Evolutionary conservation across 441 rosid species (phyloP).

Genomic region (Gossypium davidsonii): DNA sequence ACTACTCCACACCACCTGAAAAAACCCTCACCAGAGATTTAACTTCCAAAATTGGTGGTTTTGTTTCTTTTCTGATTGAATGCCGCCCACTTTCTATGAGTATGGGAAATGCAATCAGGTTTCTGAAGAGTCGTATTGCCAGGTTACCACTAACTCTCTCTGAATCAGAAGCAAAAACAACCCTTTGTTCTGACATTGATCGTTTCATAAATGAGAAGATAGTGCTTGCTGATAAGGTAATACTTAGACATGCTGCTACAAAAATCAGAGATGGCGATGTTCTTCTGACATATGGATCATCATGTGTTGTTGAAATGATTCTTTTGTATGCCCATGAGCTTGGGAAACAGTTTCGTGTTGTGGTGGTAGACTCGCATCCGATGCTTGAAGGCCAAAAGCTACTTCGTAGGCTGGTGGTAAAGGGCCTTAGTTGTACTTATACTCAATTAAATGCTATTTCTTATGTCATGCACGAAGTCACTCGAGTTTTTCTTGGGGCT

Average conservation of each 20-base stretch:
- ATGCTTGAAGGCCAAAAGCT: constrained; percentile 56
- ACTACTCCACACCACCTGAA: constrained; percentile 44
- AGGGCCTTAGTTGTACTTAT: constrained; percentile 55
- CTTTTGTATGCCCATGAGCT: constrained; percentile 49
- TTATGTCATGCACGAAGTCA: constrained; percentile 54
- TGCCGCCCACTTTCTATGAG: constrained; percentile 68
- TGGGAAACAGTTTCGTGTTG: constrained; percentile 50
- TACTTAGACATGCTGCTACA: constrained; percentile 47
- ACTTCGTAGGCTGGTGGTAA: constrained; percentile 43
- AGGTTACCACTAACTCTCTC: constrained; percentile 39
- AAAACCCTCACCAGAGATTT: constrained; percentile 51
- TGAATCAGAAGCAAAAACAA: constrained; percentile 54
- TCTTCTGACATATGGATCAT: constrained; percentile 55
- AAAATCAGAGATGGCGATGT: constrained; percentile 72
- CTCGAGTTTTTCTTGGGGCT: constrained; percentile 55
- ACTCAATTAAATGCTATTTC: constrained; percentile 61
- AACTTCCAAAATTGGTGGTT: constrained; percentile 47
- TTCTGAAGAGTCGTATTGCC: constrained; percentile 51
- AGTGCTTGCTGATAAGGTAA: constrained; percentile 58
- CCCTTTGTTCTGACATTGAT: constrained; percentile 47
- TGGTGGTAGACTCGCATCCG: constrained; percentile 57
- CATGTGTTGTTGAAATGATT: constrained; percentile 71
- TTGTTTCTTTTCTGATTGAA: constrained; percentile 54
- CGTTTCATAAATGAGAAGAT: constrained; percentile 62
- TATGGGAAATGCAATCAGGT: constrained; percentile 75